Evolutionary conservation across 140 eudicot genomes (phyloP).

Genomic region (Flaveria floridana): DNA sequence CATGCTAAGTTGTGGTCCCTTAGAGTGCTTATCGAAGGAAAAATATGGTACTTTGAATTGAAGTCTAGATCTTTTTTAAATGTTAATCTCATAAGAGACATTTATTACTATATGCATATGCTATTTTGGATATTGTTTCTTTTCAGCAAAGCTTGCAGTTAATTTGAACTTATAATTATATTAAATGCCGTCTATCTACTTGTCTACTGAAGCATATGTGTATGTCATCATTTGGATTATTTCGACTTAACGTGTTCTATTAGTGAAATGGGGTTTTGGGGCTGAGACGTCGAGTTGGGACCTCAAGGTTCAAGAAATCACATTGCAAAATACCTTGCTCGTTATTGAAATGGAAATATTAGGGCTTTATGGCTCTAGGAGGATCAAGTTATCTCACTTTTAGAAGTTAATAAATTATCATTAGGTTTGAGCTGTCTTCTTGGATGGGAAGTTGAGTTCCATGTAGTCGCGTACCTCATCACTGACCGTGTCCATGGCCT

Average conservation of each 20-base stretch:
- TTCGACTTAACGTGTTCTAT: not conserved
- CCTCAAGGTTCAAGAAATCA: too few relatives aligned
- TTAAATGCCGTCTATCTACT: constrained; percentile 11
- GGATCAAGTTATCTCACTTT: too few relatives aligned
- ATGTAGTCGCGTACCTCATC: too few relatives aligned
- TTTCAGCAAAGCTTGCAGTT: constrained; percentile 34
- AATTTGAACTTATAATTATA: constrained; percentile 27
- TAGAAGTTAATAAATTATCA: too few relatives aligned
- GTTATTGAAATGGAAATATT: too few relatives aligned
- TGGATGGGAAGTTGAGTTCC: too few relatives aligned
- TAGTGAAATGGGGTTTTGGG: constrained; percentile 20
- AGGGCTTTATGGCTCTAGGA: too few relatives aligned
- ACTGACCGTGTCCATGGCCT: too few relatives aligned
- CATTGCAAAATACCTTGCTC: too few relatives aligned
- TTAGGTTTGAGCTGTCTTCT: too few relatives aligned
- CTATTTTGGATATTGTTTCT: constrained; percentile 33
- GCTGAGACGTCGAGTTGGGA: too few relatives aligned
- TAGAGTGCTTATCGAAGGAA: constrained; percentile 29
- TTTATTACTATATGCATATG: constrained; percentile 34
- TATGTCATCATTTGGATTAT: constrained; percentile 8
- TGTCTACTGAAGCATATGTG: constrained; percentile 28
- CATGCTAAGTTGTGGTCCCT: constrained; percentile 37
- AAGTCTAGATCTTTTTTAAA: constrained; percentile 46
- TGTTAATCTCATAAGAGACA: constrained; percentile 38
- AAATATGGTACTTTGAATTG: constrained; percentile 45